Evolutionary conservation across 306 rosid species (phyloP), one percentile per base, ranked within the genome.

Genomic region (Biancaea sappan): DNA sequence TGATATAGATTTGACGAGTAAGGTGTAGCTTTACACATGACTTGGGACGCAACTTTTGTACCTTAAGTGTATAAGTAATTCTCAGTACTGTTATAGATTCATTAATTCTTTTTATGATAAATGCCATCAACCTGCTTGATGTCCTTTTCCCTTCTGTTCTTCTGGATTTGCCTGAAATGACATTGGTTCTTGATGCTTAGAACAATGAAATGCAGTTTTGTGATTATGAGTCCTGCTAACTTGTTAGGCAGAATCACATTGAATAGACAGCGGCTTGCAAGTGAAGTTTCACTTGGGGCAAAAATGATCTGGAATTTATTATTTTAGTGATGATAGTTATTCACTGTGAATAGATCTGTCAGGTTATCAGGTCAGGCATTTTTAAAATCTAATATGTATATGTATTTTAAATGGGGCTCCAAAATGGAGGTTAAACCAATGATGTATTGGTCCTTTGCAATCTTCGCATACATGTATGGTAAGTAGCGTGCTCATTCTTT

Each of bases 21-120:
- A 56, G 48, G 79, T 46, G 75, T 66, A 56, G 74, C 71, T 66
- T 73, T 83, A 61, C 81, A 40, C 82, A 83, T 61, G 59, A 60
- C 65, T 73, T 65, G 80, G 41, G 9, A 64, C 68, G 8, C 71
- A 66, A 54, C 77, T 68, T 80, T 69, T 80, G 60, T 68, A 64
- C 66, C 66, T 54, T 51, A 5, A 69, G 56, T 73, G 72, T 80
- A 80, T 35, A 68, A 54, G 84, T 73, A 52, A 76, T 76, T 72
- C 67, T 47, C 57, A 37, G 18, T 64, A 50, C 62, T 69, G 72
- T 44, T 54, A 51, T 56, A 51, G 57, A 67, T 62, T 32, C 41
- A 37, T 62, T 44, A 48, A 78, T 64, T 83, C 71, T 53, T 75
- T 35, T 38, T 32, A 79, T 79, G 71, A 78, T 73, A 61, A 19